Evolutionary conservation across 371 early-diverging fungal species (phyloP).

Genomic region (Rozella allomycis): DNA sequence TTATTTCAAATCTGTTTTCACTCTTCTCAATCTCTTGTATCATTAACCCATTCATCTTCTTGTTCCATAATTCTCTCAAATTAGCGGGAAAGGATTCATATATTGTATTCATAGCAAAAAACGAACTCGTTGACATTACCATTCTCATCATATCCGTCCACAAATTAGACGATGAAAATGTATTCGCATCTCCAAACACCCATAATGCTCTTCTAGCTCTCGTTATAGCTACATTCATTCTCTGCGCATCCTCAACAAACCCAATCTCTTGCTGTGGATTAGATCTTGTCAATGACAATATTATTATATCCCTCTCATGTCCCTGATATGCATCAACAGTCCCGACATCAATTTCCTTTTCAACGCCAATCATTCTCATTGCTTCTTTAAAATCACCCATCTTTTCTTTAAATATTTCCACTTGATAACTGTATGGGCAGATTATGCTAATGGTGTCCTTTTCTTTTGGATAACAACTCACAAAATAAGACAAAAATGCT

Average conservation of each 20-base stretch:
- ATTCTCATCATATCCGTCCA: constrained; percentile 1
- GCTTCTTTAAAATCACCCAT: background rate
- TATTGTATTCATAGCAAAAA: too few relatives aligned
- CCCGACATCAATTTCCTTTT: constrained; percentile 4
- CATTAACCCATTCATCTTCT: too few relatives aligned
- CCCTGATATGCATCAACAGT: constrained; percentile 17
- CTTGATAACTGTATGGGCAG: background rate
- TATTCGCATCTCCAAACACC: constrained; percentile 7
- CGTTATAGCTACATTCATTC: constrained; percentile 15
- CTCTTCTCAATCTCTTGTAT: too few relatives aligned
- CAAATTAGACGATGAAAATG: background rate
- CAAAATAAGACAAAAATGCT: too few relatives aligned
- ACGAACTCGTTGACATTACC: too few relatives aligned
- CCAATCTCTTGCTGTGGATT: constrained; percentile 5
- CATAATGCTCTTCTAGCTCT: constrained; percentile 7
- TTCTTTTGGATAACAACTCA: too few relatives aligned
- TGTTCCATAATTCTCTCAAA: too few relatives aligned
- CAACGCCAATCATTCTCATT: constrained; percentile 1
- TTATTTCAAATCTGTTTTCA: too few relatives aligned
- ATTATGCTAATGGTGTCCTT: background rate
- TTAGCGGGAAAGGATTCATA: too few relatives aligned
- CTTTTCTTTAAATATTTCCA: background rate
- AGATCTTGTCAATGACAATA: constrained; percentile 5
- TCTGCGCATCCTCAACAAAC: constrained; percentile 10
- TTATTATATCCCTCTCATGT: constrained; percentile 8